Evolutionary conservation across 306 rosid species (phyloP), one percentile per base, ranked within the genome.

Genomic region (Arachis hypogaea): DNA sequence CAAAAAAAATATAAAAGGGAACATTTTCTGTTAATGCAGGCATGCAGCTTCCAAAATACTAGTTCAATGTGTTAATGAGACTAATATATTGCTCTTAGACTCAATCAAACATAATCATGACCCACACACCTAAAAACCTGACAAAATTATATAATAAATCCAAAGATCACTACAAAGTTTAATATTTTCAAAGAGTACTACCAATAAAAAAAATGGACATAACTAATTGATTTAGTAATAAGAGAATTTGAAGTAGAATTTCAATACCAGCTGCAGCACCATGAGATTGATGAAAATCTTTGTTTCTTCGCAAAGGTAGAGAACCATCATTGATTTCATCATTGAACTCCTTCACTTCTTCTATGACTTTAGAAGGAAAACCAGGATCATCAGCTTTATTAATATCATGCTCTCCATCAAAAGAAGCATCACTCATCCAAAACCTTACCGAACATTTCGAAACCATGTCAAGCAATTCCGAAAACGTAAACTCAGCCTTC

Each of bases 241-340:
- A 52, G 56, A 65, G 36, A 64, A 10, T 36, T 52, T 2, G 38
- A 78, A 5, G 64, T 38, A 30, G 42, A 47, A 55, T 12, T 71
- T 79, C 56, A 77, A 60, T 59, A 79, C 81, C 81, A 40, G 73
- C 68, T 36, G 65, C 56, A 22, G 28, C 28, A 40, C 18, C 78
- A 47, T 18, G 9, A 65, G 66, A 58, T 44, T 42, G 38, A 7
- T 0, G 9, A 68, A 11, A 9, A 59, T 40, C 64, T 78, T 12
- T 61, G 54, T 42, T 22, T 22, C 28, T 73, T 45, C 42, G 49
- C 7, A 42, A 52, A 45, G 81, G 55, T 67, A 3, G 38, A 57
- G 29, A 16, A 18, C 42, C 52, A 72, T 9, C 10, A 59, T 75
- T 59, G 63, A 33, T 43, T 42, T 54, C 78, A 36, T 36, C 47